Base-by-base conservation (phyloP, 2,329 filamentous ascomycete genomes). In the Alternaria infectoria region DNA sequence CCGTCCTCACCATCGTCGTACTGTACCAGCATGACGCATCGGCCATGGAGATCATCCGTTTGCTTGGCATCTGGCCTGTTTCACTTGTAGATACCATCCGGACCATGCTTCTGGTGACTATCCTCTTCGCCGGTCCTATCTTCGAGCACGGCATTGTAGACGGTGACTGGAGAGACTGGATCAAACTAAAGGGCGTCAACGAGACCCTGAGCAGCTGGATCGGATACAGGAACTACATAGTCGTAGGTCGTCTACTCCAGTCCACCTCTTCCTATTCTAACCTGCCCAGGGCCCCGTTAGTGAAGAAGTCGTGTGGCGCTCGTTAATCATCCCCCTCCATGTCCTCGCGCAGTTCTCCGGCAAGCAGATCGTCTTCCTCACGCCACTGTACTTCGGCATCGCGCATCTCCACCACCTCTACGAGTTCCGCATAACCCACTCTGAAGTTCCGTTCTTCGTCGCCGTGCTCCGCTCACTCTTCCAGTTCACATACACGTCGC, bases 391-490 rank as follows among this genome's bases (percentile, higher is more conserved):
- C 78, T 98, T 98, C 77, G 95, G 95, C 55, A 89, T 97, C 47
- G 94, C 96, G 8, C 96, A 99, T 81, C 81, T 97, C 51, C 95
- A 99, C 81, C 96, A 99, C 81, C 93, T 97, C 79, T 97, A 97
- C 83, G 96, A 98, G 81, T 97, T 97, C 80, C 87, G 91, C 60
- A 84, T 97, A 61, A 92, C 91, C 1, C 89, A 96, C 72, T 92
- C 93, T 9, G 84, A 88, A 66, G 89, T 90, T 2, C 87, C 92
- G 1, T 75, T 90, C 12, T 68, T 85, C 1, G 84, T 87, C 2
- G 89, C 91, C 7, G 74, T 96, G 6, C 76, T 91, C 26, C 89
- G 93, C 54, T 93, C 93, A 3, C 69, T 93, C 11, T 86, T 98
- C 69, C 96, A 98, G 77, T 91, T 99, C 73, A 84, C 86, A 5